Conservation (phyloP, 768 basidiomycete species). For the Boletus rubroflammeus region DNA sequence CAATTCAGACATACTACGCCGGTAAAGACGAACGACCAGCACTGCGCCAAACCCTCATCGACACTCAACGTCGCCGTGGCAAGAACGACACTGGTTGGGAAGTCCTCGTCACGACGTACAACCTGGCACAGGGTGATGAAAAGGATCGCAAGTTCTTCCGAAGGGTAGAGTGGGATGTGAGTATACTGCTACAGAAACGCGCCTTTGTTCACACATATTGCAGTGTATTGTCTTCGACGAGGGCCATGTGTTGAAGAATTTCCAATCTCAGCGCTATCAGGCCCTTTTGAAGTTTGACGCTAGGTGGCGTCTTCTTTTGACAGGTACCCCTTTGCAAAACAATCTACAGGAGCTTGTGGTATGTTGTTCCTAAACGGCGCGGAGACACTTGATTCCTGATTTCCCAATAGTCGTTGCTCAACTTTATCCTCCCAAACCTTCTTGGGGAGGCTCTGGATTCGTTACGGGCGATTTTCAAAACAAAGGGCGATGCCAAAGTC, state of each 20-base stretch:
- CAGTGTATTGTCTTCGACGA: conserved; percentile 96
- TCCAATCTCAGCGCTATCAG: conserved; percentile 94
- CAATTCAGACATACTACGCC: conserved; percentile 91
- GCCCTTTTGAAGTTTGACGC: conserved; percentile 81
- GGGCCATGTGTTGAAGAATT: conserved; percentile 96
- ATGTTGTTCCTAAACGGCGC: conserved; percentile 27
- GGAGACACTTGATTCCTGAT: conserved; percentile 10
- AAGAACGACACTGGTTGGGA: conserved; percentile 70
- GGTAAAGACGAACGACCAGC: conserved; percentile 79
- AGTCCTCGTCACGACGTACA: conserved; percentile 95
- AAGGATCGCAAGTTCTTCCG: conserved; percentile 93
- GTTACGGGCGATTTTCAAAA: conserved; percentile 94
- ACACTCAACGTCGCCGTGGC: conserved; percentile 49
- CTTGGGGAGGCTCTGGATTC: conserved; percentile 76
- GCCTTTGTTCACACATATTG: neutral
- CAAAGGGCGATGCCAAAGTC: conserved; percentile 86
- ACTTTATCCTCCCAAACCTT: conserved; percentile 93
- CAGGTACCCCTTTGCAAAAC: conserved; percentile 93
- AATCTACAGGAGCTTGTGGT: conserved; percentile 89
- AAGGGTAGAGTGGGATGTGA: conserved; percentile 87
- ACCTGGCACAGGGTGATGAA: conserved; percentile 82
- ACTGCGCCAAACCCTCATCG: conserved; percentile 68
- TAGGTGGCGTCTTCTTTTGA: conserved; percentile 87
- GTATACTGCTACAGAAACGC: conserved; percentile 26
- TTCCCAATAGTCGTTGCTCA: conserved; percentile 77